Evolutionary conservation across 192 early-diverging fungal genomes (phyloP).

Genomic region (Gigaspora rosea): DNA sequence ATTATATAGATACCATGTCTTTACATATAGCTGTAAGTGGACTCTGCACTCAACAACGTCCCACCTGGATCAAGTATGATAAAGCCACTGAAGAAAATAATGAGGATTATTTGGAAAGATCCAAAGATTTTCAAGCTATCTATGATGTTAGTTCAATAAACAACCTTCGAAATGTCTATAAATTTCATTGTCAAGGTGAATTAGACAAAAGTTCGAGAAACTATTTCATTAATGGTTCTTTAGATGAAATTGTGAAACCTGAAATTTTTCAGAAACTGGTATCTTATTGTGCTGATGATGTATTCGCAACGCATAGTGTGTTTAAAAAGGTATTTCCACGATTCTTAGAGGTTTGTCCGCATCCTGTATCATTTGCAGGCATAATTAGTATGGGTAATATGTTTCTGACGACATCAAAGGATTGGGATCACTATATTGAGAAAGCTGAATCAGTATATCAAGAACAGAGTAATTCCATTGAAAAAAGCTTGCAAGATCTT

Average conservation of each 20-base stretch:
- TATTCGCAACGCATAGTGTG: conserved; percentile 71
- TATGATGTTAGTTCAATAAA: conserved; percentile 70
- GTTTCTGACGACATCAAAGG: conserved; percentile 78
- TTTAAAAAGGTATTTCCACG: conserved; percentile 68
- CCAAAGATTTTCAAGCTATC: conserved; percentile 56
- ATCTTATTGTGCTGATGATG: conserved; percentile 89
- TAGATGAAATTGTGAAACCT: conserved; percentile 56
- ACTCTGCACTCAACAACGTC: conserved; percentile 86
- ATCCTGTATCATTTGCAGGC: conserved; percentile 92
- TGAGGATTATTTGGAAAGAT: conserved; percentile 46
- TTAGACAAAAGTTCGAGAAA: conserved; percentile 68
- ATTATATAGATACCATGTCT: conserved; percentile 91
- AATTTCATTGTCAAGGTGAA: conserved; percentile 70
- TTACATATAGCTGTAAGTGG: conserved; percentile 89
- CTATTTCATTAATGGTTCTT: conserved; percentile 58
- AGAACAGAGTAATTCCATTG: conserved; percentile 53
- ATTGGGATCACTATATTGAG: conserved; percentile 76
- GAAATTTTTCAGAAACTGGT: conserved; percentile 68
- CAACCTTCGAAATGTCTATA: conserved; percentile 74
- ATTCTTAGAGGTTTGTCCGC: conserved; percentile 83
- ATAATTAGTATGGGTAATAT: conserved; percentile 85
- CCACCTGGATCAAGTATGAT: conserved; percentile 71
- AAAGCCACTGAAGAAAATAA: conserved; percentile 57
- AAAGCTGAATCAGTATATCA: conserved; percentile 56
- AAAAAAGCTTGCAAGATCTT: conserved; percentile 48